These are phyloP conservation scores for Massariosphaeria phaeospora DNA, from an alignment of 495 filamentous ascomycete genomes.

Conservation along the genomic window DNA sequence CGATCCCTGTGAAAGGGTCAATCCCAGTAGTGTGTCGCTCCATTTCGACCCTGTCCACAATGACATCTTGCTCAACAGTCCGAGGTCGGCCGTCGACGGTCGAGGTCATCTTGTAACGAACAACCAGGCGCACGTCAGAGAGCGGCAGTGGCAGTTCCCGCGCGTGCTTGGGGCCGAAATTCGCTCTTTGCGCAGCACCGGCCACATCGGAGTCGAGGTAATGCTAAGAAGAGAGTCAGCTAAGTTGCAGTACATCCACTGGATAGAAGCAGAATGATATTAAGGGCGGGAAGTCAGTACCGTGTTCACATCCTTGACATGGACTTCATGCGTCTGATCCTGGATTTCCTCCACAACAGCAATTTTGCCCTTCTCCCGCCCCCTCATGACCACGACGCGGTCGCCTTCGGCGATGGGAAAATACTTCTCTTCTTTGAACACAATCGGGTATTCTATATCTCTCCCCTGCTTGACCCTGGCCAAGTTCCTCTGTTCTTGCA, in stretches of 20 bases:
- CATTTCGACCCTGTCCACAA: conserved; percentile 58
- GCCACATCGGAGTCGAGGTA: no score
- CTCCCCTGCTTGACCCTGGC: conserved; percentile 51
- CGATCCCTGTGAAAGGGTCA: background rate
- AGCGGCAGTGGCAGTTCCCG: no score
- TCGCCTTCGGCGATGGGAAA: conserved; percentile 57
- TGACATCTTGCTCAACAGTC: conserved; percentile 9
- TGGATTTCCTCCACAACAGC: conserved; percentile 59
- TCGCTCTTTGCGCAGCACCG: no score
- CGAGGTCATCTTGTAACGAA: background rate
- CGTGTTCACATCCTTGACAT: conserved; percentile 60
- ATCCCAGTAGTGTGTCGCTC: conserved; percentile 46
- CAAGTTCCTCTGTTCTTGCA: conserved; percentile 32
- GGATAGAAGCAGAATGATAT: no score
- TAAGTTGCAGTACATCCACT: background rate
- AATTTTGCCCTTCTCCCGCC: conserved; percentile 76
- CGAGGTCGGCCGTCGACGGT: conserved; percentile 44
- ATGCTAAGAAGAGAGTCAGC: background rate
- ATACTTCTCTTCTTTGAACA: background rate
- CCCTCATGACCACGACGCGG: conserved; percentile 70
- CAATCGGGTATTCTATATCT: conserved; percentile 39
- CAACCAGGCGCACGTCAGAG: conserved; percentile 25
- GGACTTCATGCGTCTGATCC: conserved; percentile 51
- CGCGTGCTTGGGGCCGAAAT: no score
- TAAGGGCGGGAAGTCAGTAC: conserved; percentile 42